Percentiles rank a stretch among this genome's conserved stretches.
Evolutionary conservation across 257 asterid species (phyloP).

Genomic region (Solanum piurae): DNA sequence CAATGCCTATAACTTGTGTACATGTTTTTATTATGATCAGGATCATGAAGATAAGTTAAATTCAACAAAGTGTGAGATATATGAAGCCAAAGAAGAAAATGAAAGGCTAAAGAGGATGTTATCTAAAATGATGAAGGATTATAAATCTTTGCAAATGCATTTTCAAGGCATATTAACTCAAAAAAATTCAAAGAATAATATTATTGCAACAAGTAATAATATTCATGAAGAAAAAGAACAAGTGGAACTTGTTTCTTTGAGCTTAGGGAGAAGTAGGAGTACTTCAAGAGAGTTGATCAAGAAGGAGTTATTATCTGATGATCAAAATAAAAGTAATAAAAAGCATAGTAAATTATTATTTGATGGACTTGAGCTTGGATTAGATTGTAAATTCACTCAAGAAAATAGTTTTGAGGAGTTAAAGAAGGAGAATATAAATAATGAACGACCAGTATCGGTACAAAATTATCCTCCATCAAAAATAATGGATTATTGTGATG

Average conservation of each 20-base stretch:
- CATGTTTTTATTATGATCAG: conserved; percentile 3
- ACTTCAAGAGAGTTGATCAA: conserved; percentile 6
- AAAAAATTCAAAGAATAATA: background rate
- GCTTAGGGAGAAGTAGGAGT: conserved; percentile 18
- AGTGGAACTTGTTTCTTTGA: conserved; percentile 28
- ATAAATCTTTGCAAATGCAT: conserved; percentile 19
- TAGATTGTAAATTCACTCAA: conserved; percentile 8
- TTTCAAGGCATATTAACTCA: conserved; percentile 5
- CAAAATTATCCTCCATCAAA: background rate
- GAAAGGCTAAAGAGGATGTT: conserved; percentile 16
- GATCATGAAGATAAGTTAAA: conserved; percentile 8
- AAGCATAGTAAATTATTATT: background rate
- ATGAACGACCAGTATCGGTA: background rate
- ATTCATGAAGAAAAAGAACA: conserved; percentile 1
- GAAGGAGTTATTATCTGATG: background rate
- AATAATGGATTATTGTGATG: conserved; percentile 12
- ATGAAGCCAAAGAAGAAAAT: conserved; percentile 35
- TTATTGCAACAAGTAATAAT: background rate
- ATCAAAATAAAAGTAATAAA: background rate
- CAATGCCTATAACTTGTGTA: background rate
- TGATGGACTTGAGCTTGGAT: conserved; percentile 30
- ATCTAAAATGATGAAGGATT: conserved; percentile 22
- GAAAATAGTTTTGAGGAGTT: background rate
- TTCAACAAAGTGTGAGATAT: conserved; percentile 24
- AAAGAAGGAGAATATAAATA: background rate